phyloP scores from a whole-genome alignment of 2,329 filamentous ascomycete genomes.

The Davidsoniella eucalypti region DNA sequence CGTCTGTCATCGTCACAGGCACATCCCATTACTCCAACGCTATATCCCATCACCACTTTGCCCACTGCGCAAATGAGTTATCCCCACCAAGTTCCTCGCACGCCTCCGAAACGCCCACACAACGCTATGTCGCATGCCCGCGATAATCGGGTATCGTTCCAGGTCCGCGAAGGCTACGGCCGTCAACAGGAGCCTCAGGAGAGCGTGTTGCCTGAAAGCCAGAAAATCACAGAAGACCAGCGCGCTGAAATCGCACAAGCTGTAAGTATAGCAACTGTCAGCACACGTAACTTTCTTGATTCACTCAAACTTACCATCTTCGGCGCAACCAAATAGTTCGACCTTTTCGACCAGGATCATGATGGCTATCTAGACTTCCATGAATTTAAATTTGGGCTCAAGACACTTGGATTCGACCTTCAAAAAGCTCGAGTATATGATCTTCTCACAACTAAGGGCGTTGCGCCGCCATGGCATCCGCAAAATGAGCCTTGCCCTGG shows the following conservation, averaged over 20 bases:
- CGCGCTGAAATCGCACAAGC: conserved; percentile 14
- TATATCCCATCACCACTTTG: not conserved
- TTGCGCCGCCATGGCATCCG: conserved; percentile 44
- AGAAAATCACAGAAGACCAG: conserved; percentile 14
- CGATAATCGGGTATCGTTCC: conserved; percentile 13
- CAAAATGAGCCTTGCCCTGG: conserved; percentile 36
- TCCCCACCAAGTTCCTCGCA: conserved; percentile 10
- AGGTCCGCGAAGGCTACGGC: conserved; percentile 12
- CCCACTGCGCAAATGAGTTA: conserved; percentile 8
- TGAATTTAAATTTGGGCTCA: conserved; percentile 91
- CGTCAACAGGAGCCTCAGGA: conserved; percentile 11
- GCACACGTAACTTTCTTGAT: not conserved
- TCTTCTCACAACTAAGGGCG: conserved; percentile 67
- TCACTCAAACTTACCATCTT: not conserved
- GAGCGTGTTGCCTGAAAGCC: conserved; percentile 7
- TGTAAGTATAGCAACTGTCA: conserved; percentile 7
- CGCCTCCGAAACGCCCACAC: conserved; percentile 10
- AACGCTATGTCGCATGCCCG: conserved; percentile 11
- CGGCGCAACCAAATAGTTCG: conserved; percentile 9
- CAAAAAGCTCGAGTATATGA: conserved; percentile 70
- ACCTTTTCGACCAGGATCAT: conserved; percentile 15
- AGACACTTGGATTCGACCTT: conserved; percentile 85
- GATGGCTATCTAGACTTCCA: conserved; percentile 88
- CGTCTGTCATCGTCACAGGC: too few species aligned
- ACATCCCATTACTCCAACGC: too few species aligned